phyloP scores from a whole-genome alignment of 2,329 filamentous ascomycete species.

The Tothia fuscella region DNA sequence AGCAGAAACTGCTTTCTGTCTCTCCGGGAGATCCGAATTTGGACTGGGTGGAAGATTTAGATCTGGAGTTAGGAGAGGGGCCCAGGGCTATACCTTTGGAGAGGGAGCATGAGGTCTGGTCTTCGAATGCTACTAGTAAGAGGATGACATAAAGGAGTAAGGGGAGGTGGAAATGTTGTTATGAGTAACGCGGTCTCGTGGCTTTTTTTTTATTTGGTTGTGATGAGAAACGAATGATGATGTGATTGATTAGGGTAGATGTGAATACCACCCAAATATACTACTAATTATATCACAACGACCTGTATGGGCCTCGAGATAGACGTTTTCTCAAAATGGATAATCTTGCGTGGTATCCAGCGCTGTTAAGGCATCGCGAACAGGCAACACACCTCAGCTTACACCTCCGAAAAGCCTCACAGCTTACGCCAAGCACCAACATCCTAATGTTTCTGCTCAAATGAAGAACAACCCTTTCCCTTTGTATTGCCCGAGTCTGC shows the following conservation, averaged over 20 bases:
- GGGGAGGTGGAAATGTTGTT: constrained; percentile 1
- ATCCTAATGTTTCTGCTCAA: too few species aligned
- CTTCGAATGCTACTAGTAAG: not conserved
- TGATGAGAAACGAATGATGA: not conserved
- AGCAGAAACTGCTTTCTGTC: not conserved
- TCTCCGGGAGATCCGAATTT: not conserved
- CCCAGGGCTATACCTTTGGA: not conserved
- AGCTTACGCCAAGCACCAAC: too few species aligned
- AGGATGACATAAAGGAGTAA: constrained; percentile 5
- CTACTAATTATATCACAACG: not conserved
- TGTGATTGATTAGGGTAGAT: not conserved
- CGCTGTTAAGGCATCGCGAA: too few species aligned
- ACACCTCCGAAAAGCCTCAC: too few species aligned
- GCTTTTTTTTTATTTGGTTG: not conserved
- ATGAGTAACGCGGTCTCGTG: not conserved
- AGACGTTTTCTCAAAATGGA: too few species aligned
- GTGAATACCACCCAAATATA: not conserved
- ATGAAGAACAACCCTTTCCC: too few species aligned
- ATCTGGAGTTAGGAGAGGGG: not conserved
- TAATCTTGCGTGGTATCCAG: too few species aligned
- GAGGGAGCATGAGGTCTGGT: not conserved
- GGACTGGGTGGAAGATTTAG: not conserved
- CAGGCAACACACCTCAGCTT: too few species aligned
- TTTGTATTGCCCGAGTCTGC: too few species aligned
- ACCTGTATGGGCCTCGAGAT: too few species aligned